Evolutionary conservation across 768 basidiomycete genomes (phyloP), one percentile per base, ranked within the genome.

Genomic region (Amanita polypyramis): DNA sequence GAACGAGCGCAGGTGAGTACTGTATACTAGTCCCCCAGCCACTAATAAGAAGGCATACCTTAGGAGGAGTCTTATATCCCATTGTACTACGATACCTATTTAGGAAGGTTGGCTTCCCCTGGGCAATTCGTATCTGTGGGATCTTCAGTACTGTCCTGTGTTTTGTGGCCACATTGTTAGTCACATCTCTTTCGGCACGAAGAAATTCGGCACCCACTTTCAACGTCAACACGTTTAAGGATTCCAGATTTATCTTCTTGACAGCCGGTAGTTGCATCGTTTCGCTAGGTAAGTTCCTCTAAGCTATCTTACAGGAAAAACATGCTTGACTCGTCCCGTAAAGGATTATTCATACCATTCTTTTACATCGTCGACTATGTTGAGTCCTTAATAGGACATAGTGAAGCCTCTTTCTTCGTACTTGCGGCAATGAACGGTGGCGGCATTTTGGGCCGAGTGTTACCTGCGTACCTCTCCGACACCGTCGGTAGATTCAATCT

Each of bases 371-470:
- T 76, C 17, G 71, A 75, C 43, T 84, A 79, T 59, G 66, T 80
- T 15, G 65, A 67, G 47, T 70, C 69, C 36, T 62, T 72, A 49
- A 62, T 58, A 40, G 61, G 75, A 33, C 51, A 70, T 2, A 45
- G 68, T 5, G 47, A 63, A 36, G 64, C 62, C 21, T 68, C 75
- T 0, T 77, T 80, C 62, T 73, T 71, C 54, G 70, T 81, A 5
- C 70, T 85, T 15, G 76, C 83, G 0, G 70, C 79, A 37, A 71
- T 87, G 70, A 86, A 85, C 56, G 81, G 75, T 0, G 83, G 81
- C 4, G 75, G 81, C 1, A 65, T 83, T 23, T 52, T 80, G 17
- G 84, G 84, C 11, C 80, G 84, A 21, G 63, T 85, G 38, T 70
- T 70, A 1, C 84, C 83, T 4, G 75, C 81, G 0, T 74, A 72